Conservation (phyloP, 2,329 filamentous ascomycete species). For the Colletotrichum kahawae region DNA sequence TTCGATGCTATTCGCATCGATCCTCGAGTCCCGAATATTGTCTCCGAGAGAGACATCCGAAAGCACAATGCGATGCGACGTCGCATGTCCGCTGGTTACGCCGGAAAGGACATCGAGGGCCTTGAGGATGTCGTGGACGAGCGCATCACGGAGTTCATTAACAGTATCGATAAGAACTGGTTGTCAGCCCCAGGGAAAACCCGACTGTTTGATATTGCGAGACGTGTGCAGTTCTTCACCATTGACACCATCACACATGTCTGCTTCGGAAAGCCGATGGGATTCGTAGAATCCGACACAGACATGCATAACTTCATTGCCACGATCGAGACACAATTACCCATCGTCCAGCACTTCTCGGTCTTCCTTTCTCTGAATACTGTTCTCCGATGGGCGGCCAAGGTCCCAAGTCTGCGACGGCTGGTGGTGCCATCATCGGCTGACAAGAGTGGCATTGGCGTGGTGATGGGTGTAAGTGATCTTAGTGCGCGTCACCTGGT, state of each 20-base stretch:
- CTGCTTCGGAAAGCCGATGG: slow-evolving; percentile 53
- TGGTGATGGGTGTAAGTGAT: neutral
- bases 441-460: neutral
- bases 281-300: slow-evolving; percentile 47
- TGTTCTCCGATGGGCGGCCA: slow-evolving; percentile 43
- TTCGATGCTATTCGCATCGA: slow-evolving; percentile 57
- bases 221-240: slow-evolving; percentile 54
- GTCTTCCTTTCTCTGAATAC: slow-evolving; percentile 44
- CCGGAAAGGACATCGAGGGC: slow-evolving; percentile 56
- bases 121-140: slow-evolving; percentile 55
- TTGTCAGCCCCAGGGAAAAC: slow-evolving; percentile 25
- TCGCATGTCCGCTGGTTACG: slow-evolving; percentile 58
- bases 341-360: slow-evolving; percentile 45
- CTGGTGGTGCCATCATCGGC: neutral
- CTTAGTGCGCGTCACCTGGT: neutral
- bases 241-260: slow-evolving; percentile 59
- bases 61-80: slow-evolving; percentile 45
- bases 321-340: slow-evolving; percentile 46
- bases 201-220: slow-evolving; percentile 52
- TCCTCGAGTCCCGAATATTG: slow-evolving; percentile 56
- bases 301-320: slow-evolving; percentile 53
- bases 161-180: slow-evolving; percentile 47
- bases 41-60: slow-evolving; percentile 53
- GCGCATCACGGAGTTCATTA: slow-evolving; percentile 48
- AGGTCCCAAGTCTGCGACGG: neutral